Evolutionary conservation across 345 rosid genomes (phyloP).

Genomic region (Kernera saxatilis): DNA sequence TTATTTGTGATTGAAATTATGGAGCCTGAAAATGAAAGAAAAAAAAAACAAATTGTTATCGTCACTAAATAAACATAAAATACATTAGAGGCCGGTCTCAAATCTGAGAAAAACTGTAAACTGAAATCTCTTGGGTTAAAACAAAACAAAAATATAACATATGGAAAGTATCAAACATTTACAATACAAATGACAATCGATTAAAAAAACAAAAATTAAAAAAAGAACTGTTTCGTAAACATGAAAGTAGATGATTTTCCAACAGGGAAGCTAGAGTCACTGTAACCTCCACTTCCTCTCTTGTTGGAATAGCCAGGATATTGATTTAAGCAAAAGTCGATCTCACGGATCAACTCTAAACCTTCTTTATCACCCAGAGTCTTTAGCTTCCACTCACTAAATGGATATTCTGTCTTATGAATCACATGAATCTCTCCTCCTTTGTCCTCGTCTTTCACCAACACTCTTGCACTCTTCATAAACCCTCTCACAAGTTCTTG

Average conservation of each 20-base stretch:
- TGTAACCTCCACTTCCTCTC: conserved; percentile 34
- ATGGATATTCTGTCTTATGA: conserved; percentile 49
- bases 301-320: conserved; percentile 48
- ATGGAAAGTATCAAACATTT: not conserved
- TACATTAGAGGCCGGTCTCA: not conserved
- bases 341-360: conserved; percentile 16
- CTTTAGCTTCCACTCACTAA: conserved; percentile 36
- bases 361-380: conserved; percentile 31
- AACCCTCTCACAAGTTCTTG: conserved; percentile 39
- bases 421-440: conserved; percentile 51
- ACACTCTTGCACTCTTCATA: conserved; percentile 35
- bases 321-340: conserved; percentile 17
- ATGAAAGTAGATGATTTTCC: conserved; percentile 40
- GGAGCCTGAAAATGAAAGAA: not conserved
- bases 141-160: not conserved
- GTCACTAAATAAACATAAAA: not conserved
- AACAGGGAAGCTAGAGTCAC: conserved; percentile 30
- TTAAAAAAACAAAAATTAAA: not conserved
- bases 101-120: not conserved
- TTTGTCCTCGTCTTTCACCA: conserved; percentile 28
- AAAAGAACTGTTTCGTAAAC: conserved; percentile 28
- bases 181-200: not conserved
- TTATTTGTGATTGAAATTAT: not conserved
- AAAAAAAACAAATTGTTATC: not conserved
- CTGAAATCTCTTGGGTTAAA: not conserved